A percentile compares a stretch with the other conserved stretches of the same genome.
Conservation (phyloP, 148 eudicot genomes). For the Amaranthus cruentus region DNA sequence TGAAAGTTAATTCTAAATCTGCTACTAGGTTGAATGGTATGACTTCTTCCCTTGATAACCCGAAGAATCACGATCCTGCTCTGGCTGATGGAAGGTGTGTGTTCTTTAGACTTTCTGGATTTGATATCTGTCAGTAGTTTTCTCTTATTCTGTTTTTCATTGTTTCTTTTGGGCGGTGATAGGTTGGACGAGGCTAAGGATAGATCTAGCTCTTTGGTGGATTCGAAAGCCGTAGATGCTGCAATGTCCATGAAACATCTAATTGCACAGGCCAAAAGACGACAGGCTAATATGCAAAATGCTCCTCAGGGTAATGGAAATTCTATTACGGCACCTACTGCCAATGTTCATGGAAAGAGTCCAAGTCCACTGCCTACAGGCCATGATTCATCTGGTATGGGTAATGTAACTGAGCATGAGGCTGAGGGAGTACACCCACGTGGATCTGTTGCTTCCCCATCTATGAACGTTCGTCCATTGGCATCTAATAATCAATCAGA, state of each 20-base stretch:
- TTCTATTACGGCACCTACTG: constrained; percentile 24
- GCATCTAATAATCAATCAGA: constrained; percentile 35
- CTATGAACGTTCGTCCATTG: constrained; percentile 29
- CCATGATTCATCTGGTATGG: constrained; percentile 38
- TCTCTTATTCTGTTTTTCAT: constrained; percentile 7
- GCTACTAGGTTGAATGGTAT: constrained; percentile 29
- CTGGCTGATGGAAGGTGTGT: constrained; percentile 49
- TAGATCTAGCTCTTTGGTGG: constrained; percentile 32
- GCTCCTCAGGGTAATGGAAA: constrained; percentile 29
- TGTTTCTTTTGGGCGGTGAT: constrained; percentile 17
- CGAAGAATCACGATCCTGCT: constrained; percentile 28
- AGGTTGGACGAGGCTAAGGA: constrained; percentile 51
- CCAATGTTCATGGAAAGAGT: constrained; percentile 35
- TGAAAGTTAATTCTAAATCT: constrained; percentile 42
- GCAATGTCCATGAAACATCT: constrained; percentile 64
- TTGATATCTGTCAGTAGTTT: not conserved
- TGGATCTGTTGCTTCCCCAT: constrained; percentile 46
- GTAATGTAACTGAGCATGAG: constrained; percentile 35
- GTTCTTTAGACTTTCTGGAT: constrained; percentile 7
- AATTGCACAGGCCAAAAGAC: constrained; percentile 88
- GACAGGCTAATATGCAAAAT: constrained; percentile 56
- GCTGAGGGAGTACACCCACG: constrained; percentile 29
- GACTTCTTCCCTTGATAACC: constrained; percentile 25
- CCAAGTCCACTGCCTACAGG: constrained; percentile 43
- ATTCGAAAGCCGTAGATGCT: constrained; percentile 49